These are phyloP conservation scores for Zalerion maritima DNA, from an alignment of 495 filamentous ascomycete genomes.

Conservation along the genomic window DNA sequence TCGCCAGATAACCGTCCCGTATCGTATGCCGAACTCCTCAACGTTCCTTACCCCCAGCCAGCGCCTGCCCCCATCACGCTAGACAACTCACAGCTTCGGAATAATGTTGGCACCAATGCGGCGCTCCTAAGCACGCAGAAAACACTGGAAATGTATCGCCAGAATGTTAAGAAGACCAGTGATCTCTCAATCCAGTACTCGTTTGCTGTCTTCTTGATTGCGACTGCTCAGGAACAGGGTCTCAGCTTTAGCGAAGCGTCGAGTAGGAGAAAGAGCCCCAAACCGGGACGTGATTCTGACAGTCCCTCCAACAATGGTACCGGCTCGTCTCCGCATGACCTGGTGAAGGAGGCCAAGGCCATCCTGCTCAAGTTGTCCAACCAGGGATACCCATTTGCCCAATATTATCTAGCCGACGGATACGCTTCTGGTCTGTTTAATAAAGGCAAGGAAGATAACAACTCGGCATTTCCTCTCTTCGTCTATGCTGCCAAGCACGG, in stretches of 20 bases:
- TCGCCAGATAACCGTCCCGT: constrained; percentile 65
- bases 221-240: constrained; percentile 58
- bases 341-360: constrained; percentile 73
- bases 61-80: constrained; percentile 56
- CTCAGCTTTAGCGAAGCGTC: constrained; percentile 23
- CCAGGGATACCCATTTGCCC: constrained; percentile 83
- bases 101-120: constrained; percentile 72
- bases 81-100: constrained; percentile 63
- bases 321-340: constrained; percentile 40
- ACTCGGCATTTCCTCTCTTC: constrained; percentile 82
- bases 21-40: constrained; percentile 78
- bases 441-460: constrained; percentile 82
- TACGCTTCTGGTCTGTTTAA: constrained; percentile 88
- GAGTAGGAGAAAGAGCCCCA: constrained; percentile 27
- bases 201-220: constrained; percentile 86
- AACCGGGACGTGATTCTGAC: constrained; percentile 19
- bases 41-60: constrained; percentile 78
- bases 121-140: constrained; percentile 78
- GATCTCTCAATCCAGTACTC: constrained; percentile 82
- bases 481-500: constrained; percentile 91
- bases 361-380: constrained; percentile 79
- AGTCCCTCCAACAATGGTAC: constrained; percentile 30
- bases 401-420: constrained; percentile 93
- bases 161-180: constrained; percentile 91
- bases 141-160: constrained; percentile 93